Evolutionary conservation across 2,329 filamentous ascomycete species (phyloP), one percentile per base, ranked within the genome.

Genomic region (Ceratocystis albifundus): DNA sequence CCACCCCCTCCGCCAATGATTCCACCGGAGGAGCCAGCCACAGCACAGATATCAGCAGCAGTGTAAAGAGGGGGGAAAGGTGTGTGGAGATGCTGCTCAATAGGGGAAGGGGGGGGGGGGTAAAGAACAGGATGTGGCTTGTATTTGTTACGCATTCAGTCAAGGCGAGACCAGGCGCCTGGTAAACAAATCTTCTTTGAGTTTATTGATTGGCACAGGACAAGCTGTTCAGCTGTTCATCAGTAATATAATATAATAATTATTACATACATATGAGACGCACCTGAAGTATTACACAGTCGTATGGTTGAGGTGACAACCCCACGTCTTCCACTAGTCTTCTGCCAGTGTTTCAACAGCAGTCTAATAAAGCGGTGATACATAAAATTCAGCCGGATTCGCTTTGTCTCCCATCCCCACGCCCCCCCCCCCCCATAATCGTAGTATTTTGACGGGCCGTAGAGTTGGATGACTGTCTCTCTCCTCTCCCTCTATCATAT

Each of bases 1-100:
- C 75, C 74, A 62, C 71, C 73, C 2, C 70, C 71, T 10, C 67
- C 55, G 41, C 66, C 66, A 10, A 77, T 65, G 65, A 59, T 66
- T 36, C 66, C 64, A n/a, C 65, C 62, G 20, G 62, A 61, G 36
- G 64, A 57, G 61, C 4, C 64, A 53, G 44, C 41, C 44, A 30
- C 48, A 25, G 63, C 41, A 20, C 61, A 65, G 66, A 50, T 64
- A 6, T 53, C 62, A 30, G 62, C 62, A 20, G 62, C 62, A 20
- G 55, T 53, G 53, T 48, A 65, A 32, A 20, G 36, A 41, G 66
- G 45, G 7, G n/a, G 4, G 6, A 4, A 53, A 22, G 48, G 3
- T 15, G 3, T 15, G 10, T 41, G 36, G 10, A 4, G 36, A 41
- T 25, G 48, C 22, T 53, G 48, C n/a, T 22, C n/a, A 53, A n/a